Percentiles rank a stretch among this genome's conserved stretches.
These are phyloP conservation scores for Neoarthrinium moseri DNA, from an alignment of 2,329 filamentous ascomycete genomes.

Conservation along the genomic window DNA sequence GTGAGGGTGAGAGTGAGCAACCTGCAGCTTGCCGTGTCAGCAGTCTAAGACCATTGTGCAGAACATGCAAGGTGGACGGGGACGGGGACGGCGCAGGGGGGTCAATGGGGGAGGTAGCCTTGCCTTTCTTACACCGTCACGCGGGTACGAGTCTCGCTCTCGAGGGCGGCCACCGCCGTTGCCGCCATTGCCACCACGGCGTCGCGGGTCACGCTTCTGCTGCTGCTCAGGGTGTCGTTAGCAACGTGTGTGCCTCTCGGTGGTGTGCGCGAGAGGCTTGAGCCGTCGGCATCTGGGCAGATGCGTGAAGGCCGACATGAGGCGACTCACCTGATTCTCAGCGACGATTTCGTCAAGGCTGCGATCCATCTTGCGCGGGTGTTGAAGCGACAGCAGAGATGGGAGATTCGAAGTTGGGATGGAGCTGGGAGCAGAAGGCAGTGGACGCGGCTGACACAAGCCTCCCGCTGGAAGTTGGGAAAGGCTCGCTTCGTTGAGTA, in stretches of 20 bases:
- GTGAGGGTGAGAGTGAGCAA: constrained; percentile 5
- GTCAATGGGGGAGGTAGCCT: constrained; percentile 13
- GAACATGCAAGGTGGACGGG: too few species aligned
- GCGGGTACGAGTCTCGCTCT: constrained; percentile 55
- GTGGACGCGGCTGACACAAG: constrained; percentile 7
- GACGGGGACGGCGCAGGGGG: background rate
- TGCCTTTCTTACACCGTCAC: constrained; percentile 92
- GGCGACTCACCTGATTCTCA: constrained; percentile 27
- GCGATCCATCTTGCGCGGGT: constrained; percentile 29
- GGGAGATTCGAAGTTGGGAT: background rate
- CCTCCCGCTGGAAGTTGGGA: too few species aligned
- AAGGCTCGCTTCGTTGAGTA: too few species aligned
- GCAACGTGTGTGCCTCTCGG: background rate
- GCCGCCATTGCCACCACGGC: constrained; percentile 20
- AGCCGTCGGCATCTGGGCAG: background rate
- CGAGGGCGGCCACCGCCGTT: constrained; percentile 20
- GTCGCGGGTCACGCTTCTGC: constrained; percentile 23
- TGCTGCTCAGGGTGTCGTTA: constrained; percentile 16
- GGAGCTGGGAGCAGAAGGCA: too few species aligned
- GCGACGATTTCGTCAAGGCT: constrained; percentile 34
- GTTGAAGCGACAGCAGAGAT: too few species aligned
- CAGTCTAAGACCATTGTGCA: too few species aligned
- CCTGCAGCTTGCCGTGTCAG: constrained; percentile 1
- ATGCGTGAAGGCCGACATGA: background rate
- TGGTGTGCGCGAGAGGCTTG: too few species aligned